Evolutionary conservation across 1,284 basidiomycete genomes (phyloP), one percentile per base, ranked within the genome.

Genomic region (Cryptococcus amylolentus): DNA sequence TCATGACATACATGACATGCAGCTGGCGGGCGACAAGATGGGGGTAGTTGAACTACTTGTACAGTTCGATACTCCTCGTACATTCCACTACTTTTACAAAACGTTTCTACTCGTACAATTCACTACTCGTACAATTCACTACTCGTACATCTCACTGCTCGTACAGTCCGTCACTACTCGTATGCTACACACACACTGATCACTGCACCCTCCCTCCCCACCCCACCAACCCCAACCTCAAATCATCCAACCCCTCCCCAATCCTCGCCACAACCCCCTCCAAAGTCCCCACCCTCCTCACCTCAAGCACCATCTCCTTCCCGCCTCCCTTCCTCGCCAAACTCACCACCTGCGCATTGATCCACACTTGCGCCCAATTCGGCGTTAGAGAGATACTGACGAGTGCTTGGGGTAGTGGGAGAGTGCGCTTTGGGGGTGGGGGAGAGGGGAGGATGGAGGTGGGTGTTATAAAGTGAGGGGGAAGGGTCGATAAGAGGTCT

Each of bases 401-500:
- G 43, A 69, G 60, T 0, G 65, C 20, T 20, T 66, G 65, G 2
- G 71, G 67, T 0, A 76, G 56, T 5, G 73, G 73, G 5, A 69
- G 28, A 10, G 52, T 39, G 8, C 44, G 52, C 9, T 27, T 40
- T 3, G 46, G 56, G 16, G 49, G 27, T 31, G 47, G 44, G n/a
- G 51, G 41, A 16, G 56, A 9, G 12, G 42, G 42, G 27, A 42
- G 44, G 56, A 42, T n/a, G 40, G 20, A 43, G 40, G 49, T 44
- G 23, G 47, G 51, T 48, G 49, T 41, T 39, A 73, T 57, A 9
- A 72, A 63, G 3, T 13, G 18, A 0, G 47, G 28, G 5, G 73
- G 64, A 2, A 74, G 56, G 10, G 48, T 59, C 13, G 58, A 46
- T 37, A 76, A 63, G 6, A 74, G 66, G 55, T 76, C 73, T 56